Conservation (phyloP, 306 rosid species). For the barrel medic (Medicago truncatula) region DNA sequence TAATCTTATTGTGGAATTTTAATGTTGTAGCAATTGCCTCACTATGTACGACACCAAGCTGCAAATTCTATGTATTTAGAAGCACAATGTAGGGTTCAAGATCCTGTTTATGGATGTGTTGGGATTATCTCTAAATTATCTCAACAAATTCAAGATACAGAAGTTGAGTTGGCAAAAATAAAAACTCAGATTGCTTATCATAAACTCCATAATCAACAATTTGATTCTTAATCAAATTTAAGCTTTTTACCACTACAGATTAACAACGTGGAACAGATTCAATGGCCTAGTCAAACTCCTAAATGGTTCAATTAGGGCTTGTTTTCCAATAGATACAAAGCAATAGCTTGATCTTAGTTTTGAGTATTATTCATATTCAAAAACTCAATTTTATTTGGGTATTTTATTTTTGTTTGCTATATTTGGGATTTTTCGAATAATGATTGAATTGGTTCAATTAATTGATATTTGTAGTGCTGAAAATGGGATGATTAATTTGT, state of each 20-base stretch:
- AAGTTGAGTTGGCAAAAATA: slow-evolving; percentile 54
- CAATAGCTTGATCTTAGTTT: slow-evolving; percentile 5
- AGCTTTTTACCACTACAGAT: slow-evolving; percentile 40
- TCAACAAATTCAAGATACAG: slow-evolving; percentile 51
- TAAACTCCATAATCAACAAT: slow-evolving; percentile 32
- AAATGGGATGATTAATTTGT: not conserved
- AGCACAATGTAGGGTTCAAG: slow-evolving; percentile 64
- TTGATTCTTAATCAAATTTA: slow-evolving; percentile 18
- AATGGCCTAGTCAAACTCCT: slow-evolving; percentile 32
- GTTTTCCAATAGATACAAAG: not conserved
- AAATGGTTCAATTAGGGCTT: slow-evolving; percentile 35
- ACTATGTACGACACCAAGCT: slow-evolving; percentile 53
- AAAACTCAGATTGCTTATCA: slow-evolving; percentile 56
- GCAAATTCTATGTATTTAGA: slow-evolving; percentile 59
- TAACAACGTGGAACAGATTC: slow-evolving; percentile 29
- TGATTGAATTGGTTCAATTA: too few relatives aligned
- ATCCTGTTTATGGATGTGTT: slow-evolving; percentile 77
- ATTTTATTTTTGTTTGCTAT: too few relatives aligned
- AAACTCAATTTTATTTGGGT: not conserved
- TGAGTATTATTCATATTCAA: not conserved
- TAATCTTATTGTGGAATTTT: not conserved
- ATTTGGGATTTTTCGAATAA: not conserved
- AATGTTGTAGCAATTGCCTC: slow-evolving; percentile 55
- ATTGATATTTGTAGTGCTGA: too few relatives aligned
- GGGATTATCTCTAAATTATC: slow-evolving; percentile 59